phyloP scores from a whole-genome alignment of 148 eudicot genomes.

The Simmondsia chinensis region DNA sequence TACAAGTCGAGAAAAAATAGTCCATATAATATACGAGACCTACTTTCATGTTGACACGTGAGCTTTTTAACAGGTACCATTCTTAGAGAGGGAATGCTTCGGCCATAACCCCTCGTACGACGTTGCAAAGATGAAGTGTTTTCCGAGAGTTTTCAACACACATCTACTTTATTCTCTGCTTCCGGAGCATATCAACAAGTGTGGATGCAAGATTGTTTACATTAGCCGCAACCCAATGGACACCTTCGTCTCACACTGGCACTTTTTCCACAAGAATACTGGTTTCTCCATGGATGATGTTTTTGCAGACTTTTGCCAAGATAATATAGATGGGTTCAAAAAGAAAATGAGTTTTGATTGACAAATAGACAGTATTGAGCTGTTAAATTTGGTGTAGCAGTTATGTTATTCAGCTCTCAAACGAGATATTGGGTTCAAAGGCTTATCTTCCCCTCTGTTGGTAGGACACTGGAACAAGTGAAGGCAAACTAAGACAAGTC shows the following conservation, averaged over 20 bases:
- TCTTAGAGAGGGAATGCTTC: constrained; percentile 1
- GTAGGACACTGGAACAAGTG: too few relatives aligned
- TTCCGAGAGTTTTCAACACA: constrained; percentile 7
- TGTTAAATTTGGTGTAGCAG: too few relatives aligned
- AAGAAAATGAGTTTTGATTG: too few relatives aligned
- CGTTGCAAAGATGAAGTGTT: not conserved
- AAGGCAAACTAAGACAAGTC: too few relatives aligned
- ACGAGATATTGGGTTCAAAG: too few relatives aligned
- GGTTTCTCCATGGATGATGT: not conserved
- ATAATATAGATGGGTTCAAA: too few relatives aligned
- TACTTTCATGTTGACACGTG: too few relatives aligned
- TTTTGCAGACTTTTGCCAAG: constrained; percentile 2
- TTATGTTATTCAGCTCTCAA: too few relatives aligned
- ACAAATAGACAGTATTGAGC: too few relatives aligned
- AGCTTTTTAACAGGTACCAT: constrained; percentile 8
- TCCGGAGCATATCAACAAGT: constrained; percentile 1
- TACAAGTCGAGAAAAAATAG: too few relatives aligned
- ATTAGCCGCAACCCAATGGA: constrained; percentile 9
- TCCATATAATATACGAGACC: too few relatives aligned
- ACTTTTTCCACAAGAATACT: not conserved
- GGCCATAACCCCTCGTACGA: not conserved
- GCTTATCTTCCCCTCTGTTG: too few relatives aligned
- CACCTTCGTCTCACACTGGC: not conserved
- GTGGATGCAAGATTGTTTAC: constrained; percentile 1
- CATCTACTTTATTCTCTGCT: constrained; percentile 6